Evolutionary conservation across 2,329 filamentous ascomycete species (phyloP).

Genomic region (Exophiala sideris): DNA sequence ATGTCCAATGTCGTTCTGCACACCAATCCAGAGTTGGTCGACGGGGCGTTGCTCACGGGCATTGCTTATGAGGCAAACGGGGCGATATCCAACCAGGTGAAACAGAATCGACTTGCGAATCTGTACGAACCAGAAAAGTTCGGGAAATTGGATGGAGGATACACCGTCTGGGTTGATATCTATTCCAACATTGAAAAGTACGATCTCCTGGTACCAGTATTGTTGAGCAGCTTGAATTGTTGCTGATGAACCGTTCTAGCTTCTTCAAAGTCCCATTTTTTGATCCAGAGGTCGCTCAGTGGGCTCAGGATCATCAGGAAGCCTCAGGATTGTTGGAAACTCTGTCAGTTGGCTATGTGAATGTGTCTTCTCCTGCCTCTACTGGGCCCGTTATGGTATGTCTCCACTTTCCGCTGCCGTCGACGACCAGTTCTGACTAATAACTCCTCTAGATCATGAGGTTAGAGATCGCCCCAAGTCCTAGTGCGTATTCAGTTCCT

Average conservation of each 20-base stretch:
- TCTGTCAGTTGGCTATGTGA: background rate
- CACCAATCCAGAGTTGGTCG: conserved; percentile 1
- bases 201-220: background rate
- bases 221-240: background rate
- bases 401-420: background rate
- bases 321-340: background rate
- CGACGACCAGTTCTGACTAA: no score
- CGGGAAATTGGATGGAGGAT: background rate
- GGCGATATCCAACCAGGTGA: background rate
- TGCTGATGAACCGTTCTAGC: background rate
- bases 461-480: no score
- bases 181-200: conserved; percentile 5
- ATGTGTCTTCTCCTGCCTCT: conserved; percentile 7
- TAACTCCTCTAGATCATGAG: background rate
- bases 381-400: conserved; percentile 17
- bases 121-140: conserved; percentile 1
- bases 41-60: conserved; percentile 7
- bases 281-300: conserved; percentile 4
- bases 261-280: conserved; percentile 9
- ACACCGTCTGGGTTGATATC: background rate
- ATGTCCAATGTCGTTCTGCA: conserved; percentile 2
- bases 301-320: conserved; percentile 2
- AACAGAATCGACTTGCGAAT: conserved; percentile 2
- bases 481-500: no score
- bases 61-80: background rate